Conservation (phyloP, 2,329 filamentous ascomycete species). For the Chaetothyriales sp. region DNA sequence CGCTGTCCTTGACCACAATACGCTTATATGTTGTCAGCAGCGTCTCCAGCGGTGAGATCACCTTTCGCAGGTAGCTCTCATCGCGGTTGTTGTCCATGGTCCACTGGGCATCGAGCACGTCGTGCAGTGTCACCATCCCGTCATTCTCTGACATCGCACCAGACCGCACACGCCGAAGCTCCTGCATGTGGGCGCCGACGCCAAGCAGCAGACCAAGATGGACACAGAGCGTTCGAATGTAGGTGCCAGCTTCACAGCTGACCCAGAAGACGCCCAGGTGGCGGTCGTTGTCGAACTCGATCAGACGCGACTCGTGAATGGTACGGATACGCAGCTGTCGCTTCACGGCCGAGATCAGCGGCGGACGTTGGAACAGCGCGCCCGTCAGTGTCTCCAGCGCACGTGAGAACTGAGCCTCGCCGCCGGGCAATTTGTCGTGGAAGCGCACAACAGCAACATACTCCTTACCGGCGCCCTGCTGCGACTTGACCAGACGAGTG, state of each 20-base stretch:
- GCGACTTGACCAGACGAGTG: conserved; percentile 93
- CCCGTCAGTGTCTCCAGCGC: conserved; percentile 92
- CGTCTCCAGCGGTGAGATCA: conserved; percentile 85
- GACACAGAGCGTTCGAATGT: conserved; percentile 95
- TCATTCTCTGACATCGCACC: conserved; percentile 90
- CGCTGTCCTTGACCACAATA: conserved; percentile 91
- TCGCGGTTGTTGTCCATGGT: conserved; percentile 89
- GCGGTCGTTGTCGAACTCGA: conserved; percentile 96
- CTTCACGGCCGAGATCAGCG: conserved; percentile 96
- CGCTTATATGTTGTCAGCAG: conserved; percentile 89
- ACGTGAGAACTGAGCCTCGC: conserved; percentile 80
- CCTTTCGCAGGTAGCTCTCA: conserved; percentile 77
- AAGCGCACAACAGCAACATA: conserved; percentile 92
- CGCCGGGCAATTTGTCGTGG: conserved; percentile 87
- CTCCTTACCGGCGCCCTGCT: conserved; percentile 98
- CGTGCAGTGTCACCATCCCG: conserved; percentile 82
- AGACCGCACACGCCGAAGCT: conserved; percentile 81
- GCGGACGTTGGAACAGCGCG: conserved; percentile 91
- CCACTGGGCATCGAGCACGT: conserved; percentile 93
- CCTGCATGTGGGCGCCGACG: conserved; percentile 95
- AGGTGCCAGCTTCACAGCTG: conserved; percentile 94
- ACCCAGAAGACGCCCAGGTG: conserved; percentile 99
- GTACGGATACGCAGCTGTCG: conserved; percentile 95
- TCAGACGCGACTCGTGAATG: conserved; percentile 89
- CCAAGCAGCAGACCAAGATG: conserved; percentile 66